Evolutionary conservation across 495 filamentous ascomycete genomes (phyloP).

Genomic region (Podospora conica): DNA sequence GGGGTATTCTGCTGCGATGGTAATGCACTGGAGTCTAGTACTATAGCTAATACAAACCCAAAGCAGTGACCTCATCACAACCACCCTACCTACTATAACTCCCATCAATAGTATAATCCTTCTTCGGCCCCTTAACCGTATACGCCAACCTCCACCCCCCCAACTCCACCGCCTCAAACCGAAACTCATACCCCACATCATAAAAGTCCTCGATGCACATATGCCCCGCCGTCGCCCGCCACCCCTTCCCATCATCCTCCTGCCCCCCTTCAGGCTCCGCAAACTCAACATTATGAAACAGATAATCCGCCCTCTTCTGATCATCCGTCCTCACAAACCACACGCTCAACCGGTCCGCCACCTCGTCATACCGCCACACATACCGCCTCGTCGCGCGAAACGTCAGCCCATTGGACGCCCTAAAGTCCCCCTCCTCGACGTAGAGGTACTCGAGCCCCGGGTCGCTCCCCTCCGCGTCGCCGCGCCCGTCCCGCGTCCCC

Average conservation of each 20-base stretch:
- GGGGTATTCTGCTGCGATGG: no score
- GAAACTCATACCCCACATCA: conserved; percentile 54
- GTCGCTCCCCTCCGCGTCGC: conserved; percentile 29
- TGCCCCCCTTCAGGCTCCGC: conserved; percentile 3
- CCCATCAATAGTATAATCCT: conserved; percentile 57
- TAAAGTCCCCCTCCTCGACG: conserved; percentile 56
- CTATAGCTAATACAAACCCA: no score
- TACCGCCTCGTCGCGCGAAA: conserved; percentile 49
- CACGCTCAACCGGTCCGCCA: conserved; percentile 49
- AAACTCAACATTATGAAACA: conserved; percentile 57
- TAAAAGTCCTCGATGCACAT: conserved; percentile 61
- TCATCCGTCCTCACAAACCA: conserved; percentile 62
- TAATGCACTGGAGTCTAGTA: neutral
- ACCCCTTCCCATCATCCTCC: conserved; percentile 29
- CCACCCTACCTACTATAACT: conserved; percentile 33
- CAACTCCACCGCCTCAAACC: conserved; percentile 50
- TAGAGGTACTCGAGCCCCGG: conserved; percentile 59
- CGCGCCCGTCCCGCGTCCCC: conserved; percentile 43
- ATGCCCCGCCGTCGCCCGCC: conserved; percentile 54
- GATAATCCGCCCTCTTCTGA: conserved; percentile 51
- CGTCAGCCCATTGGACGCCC: conserved; percentile 37
- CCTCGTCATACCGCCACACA: conserved; percentile 53
- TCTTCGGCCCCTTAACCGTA: conserved; percentile 58
- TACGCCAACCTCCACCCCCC: conserved; percentile 52
- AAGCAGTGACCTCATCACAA: neutral